Conservation (phyloP, 805 yeast genomes). For the Candida maesae region DNA sequence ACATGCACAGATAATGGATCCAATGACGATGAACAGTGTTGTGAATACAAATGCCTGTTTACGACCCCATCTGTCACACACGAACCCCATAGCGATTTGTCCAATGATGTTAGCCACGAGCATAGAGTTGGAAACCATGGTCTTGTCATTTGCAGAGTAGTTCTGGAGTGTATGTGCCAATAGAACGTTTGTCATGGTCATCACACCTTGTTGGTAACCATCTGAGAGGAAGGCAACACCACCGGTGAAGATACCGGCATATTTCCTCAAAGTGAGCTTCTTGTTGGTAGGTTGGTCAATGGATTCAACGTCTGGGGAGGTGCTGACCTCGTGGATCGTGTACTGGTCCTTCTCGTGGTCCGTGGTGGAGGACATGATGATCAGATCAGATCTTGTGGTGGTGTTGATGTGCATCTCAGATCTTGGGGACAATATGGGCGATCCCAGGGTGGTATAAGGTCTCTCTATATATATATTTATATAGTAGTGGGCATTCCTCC, state of each 20-base stretch:
- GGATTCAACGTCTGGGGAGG: too few species aligned
- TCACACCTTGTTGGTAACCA: constrained; percentile 29
- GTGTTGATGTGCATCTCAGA: too few species aligned
- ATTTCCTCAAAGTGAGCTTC: constrained; percentile 1
- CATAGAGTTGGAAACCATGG: constrained; percentile 36
- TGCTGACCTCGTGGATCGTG: not conserved
- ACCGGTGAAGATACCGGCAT: constrained; percentile 18
- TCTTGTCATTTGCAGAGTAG: constrained; percentile 21
- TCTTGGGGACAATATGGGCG: too few species aligned
- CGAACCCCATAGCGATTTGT: constrained; percentile 53
- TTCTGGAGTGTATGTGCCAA: constrained; percentile 16
- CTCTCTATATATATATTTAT: too few species aligned
- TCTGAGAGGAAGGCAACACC: constrained; percentile 26
- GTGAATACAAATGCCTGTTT: constrained; percentile 58
- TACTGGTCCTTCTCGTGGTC: not conserved
- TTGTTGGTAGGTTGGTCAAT: too few species aligned
- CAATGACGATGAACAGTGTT: constrained; percentile 53
- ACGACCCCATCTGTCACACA: constrained; percentile 57
- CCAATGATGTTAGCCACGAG: constrained; percentile 60
- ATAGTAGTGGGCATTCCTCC: too few species aligned
- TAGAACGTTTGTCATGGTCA: constrained; percentile 26
- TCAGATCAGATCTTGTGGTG: too few species aligned
- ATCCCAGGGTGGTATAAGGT: too few species aligned
- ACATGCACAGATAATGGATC: constrained; percentile 56
- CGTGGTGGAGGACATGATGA: not conserved